These are phyloP conservation scores for Puccinia brachypodii DNA, from an alignment of 1,284 basidiomycete species.

Conservation along the genomic window DNA sequence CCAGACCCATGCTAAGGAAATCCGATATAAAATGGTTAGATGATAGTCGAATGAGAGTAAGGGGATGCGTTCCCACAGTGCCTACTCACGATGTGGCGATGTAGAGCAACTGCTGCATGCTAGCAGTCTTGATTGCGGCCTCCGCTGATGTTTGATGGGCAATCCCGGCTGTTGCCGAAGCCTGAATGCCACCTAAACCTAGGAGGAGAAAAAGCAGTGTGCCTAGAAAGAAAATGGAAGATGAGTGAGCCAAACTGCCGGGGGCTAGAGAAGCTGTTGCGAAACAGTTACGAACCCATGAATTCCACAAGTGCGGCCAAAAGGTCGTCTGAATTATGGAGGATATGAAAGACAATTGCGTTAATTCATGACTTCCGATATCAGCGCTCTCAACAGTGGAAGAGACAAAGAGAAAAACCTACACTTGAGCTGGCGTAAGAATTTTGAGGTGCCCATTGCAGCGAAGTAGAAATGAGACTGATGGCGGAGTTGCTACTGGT, in stretches of 20 bases:
- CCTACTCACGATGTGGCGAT: conserved; percentile 43
- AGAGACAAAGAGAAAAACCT: no score
- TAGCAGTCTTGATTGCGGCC: conserved; percentile 51
- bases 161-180: conserved; percentile 58
- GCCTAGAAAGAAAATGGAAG: conserved; percentile 8
- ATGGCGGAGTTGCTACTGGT: not conserved
- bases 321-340: not conserved
- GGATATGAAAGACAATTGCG: no score
- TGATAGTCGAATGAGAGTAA: not conserved
- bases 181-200: conserved; percentile 66
- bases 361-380: not conserved
- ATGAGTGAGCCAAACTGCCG: not conserved
- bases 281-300: conserved; percentile 5
- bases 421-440: conserved; percentile 20
- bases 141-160: conserved; percentile 51
- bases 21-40: not conserved
- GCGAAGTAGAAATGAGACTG: not conserved
- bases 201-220: conserved; percentile 63
- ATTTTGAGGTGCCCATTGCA: not conserved
- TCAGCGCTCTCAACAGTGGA: no score
- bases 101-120: conserved; percentile 58
- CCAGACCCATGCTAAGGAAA: conserved; percentile 63
- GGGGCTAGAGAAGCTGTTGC: not conserved
- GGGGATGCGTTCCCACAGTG: not conserved
- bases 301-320: conserved; percentile 18